Percentiles rank a stretch among this genome's conserved stretches.
phyloP scores from a whole-genome alignment of 306 rosid genomes.

The Malus sieversii region DNA sequence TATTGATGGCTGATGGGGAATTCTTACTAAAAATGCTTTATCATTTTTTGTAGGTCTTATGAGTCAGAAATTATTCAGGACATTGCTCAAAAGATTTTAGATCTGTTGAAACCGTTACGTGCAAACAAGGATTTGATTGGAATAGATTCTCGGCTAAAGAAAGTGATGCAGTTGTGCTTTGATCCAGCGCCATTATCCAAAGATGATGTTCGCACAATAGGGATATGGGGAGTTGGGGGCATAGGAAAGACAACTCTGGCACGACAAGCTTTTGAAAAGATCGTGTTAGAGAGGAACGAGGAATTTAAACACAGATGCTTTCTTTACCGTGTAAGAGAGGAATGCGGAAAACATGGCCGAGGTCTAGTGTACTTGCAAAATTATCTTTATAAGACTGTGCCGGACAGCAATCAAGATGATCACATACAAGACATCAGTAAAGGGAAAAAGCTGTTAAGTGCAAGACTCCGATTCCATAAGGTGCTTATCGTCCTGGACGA shows the following conservation, averaged over 20 bases:
- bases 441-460: background rate
- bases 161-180: background rate
- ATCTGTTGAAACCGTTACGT: background rate
- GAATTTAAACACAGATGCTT: background rate
- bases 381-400: background rate
- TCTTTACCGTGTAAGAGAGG: background rate
- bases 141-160: background rate
- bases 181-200: background rate
- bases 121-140: background rate
- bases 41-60: background rate
- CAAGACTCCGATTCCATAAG: background rate
- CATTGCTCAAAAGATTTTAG: background rate
- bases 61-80: background rate
- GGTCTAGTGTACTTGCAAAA: background rate
- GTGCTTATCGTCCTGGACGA: constrained; percentile 9
- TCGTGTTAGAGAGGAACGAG: no score
- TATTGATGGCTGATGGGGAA: no score
- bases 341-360: background rate
- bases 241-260: background rate
- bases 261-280: no score
- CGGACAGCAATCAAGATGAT: background rate
- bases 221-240: constrained; percentile 4
- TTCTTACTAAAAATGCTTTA: background rate
- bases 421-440: background rate
- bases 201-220: background rate